phyloP scores from a whole-genome alignment of 2,329 filamentous ascomycete species.

The Corniculantispora saksenae region DNA sequence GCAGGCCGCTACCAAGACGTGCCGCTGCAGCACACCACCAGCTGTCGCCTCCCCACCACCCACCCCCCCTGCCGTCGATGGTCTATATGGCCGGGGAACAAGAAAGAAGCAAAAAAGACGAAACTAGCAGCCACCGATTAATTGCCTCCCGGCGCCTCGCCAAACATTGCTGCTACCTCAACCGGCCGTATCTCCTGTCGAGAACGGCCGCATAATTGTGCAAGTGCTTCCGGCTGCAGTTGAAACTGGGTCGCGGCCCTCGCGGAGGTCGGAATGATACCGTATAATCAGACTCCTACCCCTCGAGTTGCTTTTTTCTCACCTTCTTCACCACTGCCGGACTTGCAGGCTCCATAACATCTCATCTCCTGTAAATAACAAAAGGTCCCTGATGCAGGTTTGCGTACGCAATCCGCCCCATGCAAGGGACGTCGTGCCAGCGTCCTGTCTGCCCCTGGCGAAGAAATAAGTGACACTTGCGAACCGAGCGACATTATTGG shows the following conservation, averaged over 20 bases:
- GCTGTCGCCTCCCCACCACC: not conserved
- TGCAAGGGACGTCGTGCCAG: constrained; percentile 1
- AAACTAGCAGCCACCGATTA: not conserved
- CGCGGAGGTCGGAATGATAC: constrained; percentile 4
- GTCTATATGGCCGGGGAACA: not conserved
- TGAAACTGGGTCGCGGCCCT: not conserved
- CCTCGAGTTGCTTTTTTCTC: not conserved
- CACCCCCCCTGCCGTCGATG: not conserved
- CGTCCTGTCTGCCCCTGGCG: not conserved
- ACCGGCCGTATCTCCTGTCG: not conserved
- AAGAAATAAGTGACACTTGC: not conserved
- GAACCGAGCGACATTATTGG: not conserved
- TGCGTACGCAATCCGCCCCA: constrained; percentile 1
- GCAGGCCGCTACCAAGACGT: constrained; percentile 1
- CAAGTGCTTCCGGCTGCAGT: not conserved
- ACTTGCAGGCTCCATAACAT: too few species aligned
- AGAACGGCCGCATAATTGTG: not conserved
- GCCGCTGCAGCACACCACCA: not conserved
- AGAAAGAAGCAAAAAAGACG: not conserved
- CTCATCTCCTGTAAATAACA: too few species aligned
- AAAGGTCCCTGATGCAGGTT: not conserved
- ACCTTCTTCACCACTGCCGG: not conserved
- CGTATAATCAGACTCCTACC: not conserved
- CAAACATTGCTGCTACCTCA: constrained; percentile 9
- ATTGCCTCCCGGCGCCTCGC: constrained; percentile 9